Percentiles rank a stretch among this genome's conserved stretches.
These are phyloP conservation scores for Vaccinium vitisidaea DNA, from an alignment of 148 eudicot species.

Conservation along the genomic window DNA sequence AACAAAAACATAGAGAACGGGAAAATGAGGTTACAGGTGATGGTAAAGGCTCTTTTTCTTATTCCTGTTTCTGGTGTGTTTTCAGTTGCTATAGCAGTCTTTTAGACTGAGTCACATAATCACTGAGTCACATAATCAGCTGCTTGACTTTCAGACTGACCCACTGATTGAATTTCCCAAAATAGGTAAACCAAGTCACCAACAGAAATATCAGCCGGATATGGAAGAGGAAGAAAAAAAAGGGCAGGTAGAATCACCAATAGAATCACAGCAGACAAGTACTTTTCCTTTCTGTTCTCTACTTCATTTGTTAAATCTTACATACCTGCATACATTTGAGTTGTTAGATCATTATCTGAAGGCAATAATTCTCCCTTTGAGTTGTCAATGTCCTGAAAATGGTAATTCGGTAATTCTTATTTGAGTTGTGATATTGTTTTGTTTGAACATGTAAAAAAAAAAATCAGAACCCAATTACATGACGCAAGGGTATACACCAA, in stretches of 20 bases:
- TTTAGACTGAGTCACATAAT: neutral
- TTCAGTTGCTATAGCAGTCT: neutral
- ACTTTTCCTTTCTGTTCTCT: neutral
- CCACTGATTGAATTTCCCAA: neutral
- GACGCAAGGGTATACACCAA: neutral
- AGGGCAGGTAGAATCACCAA: slow-evolving; percentile 28
- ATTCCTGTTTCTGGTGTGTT: neutral
- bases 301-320: neutral
- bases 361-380: neutral
- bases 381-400: neutral
- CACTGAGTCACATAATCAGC: neutral
- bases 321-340: neutral
- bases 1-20: neutral
- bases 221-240: slow-evolving; percentile 24
- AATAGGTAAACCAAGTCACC: slow-evolving; percentile 14
- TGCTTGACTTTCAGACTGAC: neutral
- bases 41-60: neutral
- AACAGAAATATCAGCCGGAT: slow-evolving; percentile 1
- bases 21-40: neutral
- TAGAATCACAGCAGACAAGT: slow-evolving; percentile 46
- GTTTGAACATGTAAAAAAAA: neutral
- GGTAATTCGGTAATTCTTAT: neutral
- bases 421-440: neutral
- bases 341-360: neutral
- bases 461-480: neutral